Evolutionary conservation across 2,329 filamentous ascomycete species (phyloP).

Genomic region (Mariannaea elegans): DNA sequence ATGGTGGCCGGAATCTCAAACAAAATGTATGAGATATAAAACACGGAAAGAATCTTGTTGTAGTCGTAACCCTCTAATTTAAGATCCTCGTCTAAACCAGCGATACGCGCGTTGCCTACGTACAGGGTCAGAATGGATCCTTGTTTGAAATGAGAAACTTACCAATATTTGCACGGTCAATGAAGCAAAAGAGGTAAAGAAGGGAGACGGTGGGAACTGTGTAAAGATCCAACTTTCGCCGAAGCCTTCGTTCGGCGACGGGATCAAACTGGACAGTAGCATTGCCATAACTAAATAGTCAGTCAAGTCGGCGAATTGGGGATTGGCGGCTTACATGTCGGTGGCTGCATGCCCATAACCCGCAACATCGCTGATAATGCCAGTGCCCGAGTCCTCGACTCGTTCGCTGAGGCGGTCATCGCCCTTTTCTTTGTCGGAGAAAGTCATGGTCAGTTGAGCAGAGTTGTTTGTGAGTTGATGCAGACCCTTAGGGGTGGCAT

Average conservation of each 20-base stretch:
- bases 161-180: constrained; percentile 80
- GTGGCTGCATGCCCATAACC: constrained; percentile 35
- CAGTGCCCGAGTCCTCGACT: constrained; percentile 25
- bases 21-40: constrained; percentile 73
- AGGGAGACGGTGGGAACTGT: constrained; percentile 72
- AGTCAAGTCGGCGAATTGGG: background rate
- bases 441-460: constrained; percentile 24
- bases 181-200: constrained; percentile 78
- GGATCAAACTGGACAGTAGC: constrained; percentile 38
- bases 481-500: constrained; percentile 22
- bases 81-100: constrained; percentile 66
- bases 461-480: constrained; percentile 4
- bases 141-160: too few relatives aligned
- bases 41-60: constrained; percentile 68
- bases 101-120: constrained; percentile 63
- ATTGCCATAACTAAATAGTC: constrained; percentile 34
- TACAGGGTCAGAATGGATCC: too few relatives aligned
- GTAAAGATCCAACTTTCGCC: constrained; percentile 71
- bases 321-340: constrained; percentile 31
- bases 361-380: constrained; percentile 32
- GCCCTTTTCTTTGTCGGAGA: constrained; percentile 35
- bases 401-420: constrained; percentile 32
- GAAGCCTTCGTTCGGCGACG: constrained; percentile 63
- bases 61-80: constrained; percentile 67
- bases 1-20: constrained; percentile 72